Evolutionary conservation across 768 basidiomycete species (phyloP).

Genomic region (Gloeostereum incarnatum): DNA sequence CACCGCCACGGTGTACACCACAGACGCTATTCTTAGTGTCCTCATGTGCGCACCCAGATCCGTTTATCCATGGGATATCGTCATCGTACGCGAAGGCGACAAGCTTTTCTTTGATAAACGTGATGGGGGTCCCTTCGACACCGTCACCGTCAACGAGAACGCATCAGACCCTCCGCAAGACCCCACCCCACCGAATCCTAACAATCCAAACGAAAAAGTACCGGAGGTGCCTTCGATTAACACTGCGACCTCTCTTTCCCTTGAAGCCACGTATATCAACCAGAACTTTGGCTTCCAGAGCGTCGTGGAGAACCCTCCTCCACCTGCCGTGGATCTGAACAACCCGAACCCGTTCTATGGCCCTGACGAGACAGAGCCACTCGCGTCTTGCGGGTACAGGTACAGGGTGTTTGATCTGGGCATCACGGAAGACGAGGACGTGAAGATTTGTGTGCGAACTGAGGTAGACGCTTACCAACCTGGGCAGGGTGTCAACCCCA

Average conservation of each 20-base stretch:
- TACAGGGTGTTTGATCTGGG: slow-evolving; percentile 94
- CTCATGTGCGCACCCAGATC: slow-evolving; percentile 95
- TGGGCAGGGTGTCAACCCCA: slow-evolving; percentile 50
- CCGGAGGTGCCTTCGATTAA: slow-evolving; percentile 84
- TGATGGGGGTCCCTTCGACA: slow-evolving; percentile 94
- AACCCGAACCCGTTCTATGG: slow-evolving; percentile 95
- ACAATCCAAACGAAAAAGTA: slow-evolving; percentile 62
- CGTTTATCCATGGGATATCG: slow-evolving; percentile 98
- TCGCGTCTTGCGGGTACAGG: slow-evolving; percentile 93
- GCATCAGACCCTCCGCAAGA: slow-evolving; percentile 91
- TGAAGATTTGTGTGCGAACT: slow-evolving; percentile 87
- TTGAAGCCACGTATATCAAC: slow-evolving; percentile 98
- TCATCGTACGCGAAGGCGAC: slow-evolving; percentile 88
- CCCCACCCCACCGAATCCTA: slow-evolving; percentile 67
- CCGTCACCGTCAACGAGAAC: slow-evolving; percentile 97
- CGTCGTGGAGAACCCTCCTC: slow-evolving; percentile 61
- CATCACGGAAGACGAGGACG: slow-evolving; percentile 83
- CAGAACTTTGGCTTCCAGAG: slow-evolving; percentile 98
- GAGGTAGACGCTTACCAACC: slow-evolving; percentile 88
- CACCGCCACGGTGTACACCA: slow-evolving; percentile 84
- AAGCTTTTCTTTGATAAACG: slow-evolving; percentile 96
- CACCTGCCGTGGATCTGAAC: slow-evolving; percentile 61
- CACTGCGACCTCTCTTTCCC: slow-evolving; percentile 83
- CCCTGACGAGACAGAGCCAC: slow-evolving; percentile 88
- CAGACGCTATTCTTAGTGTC: slow-evolving; percentile 89